Base-by-base conservation (phyloP, 345 rosid species). In the Brassica cretica region DNA sequence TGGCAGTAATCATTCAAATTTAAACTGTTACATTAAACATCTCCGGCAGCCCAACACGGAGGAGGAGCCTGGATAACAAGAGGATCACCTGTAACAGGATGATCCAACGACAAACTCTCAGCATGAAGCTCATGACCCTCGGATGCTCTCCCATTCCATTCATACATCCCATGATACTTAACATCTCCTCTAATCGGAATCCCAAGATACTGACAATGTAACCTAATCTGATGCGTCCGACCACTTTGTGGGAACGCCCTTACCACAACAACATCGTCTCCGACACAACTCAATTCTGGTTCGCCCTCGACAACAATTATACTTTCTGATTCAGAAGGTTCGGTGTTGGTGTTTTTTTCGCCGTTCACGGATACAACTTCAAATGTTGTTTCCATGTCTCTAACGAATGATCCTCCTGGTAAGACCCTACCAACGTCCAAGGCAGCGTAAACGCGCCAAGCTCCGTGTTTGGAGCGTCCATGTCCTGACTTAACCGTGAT, bases 391-490 rank as follows among this genome's bases (percentile, higher is more conserved):
- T 89, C 98, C 98, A 95, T 95, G 69, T 91, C 90, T 78, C 88
- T 87, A 24, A 93, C 94, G 6, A 62, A 19, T 61, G 97, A 94
- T n/a, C 97, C 98, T 4, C 97, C 98, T 0, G 98, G 98, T 6
- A 92, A 87, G 16, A 67, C 80, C 66, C 78, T 84, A 55, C 97
- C 98, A 16, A 86, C 91, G 39, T 92, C 97, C n/a, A 82, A 79
- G 35, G 84, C 86, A 66, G 96, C 87, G 72, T 94, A 94, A 24
- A 90, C 96, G 5, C 97, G 91, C 97, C 98, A 95, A 3, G 87
- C 97, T 72, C 99, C 98, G 71, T 86, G 91, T 76, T 89, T 93
- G 8, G 98, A 95, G 41, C 98, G 86, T 60, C 98, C 99, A 80
- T 95, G 99, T 56, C 98, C 99, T 10, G 99, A 95, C 80, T 73